Base-by-base conservation (phyloP, 345 rosid species). In the Ceriops zippeliana region DNA sequence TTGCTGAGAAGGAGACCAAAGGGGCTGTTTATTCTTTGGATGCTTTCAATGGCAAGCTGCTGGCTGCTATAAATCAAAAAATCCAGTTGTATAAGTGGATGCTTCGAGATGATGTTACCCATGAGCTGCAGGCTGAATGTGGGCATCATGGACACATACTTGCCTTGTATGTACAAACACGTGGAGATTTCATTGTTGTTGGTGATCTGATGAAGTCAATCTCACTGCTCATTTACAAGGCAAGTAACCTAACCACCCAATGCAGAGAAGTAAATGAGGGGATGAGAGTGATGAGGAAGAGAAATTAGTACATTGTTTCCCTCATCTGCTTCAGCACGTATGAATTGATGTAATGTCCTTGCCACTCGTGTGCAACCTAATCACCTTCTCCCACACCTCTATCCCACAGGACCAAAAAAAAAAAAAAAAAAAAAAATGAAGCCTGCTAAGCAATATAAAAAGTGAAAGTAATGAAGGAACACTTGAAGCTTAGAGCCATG, bases 191-290 rank as follows among this genome's bases (percentile, higher is more conserved):
- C 71, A 95, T 95, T 62, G 88, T 88, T 26, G 96, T 91, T 53
- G 96, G 99, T 70, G 99, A 95, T 76, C 79, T 91, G 83, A 88
- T 91, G 96, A 89, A 91, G 80, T 95, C 97, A 19, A 88, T 95
- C 73, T 86, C 97, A 64, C 69, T 95, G 80, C 78, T 95, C 70
- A 89, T 95, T 67, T 95, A 95, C 87, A 91, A 95, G 88, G 96
- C 79, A 79, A 80, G 68, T 70, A 35, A 1, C 16, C 10, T 15
- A 4, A 56, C 30, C 59, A 24, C 17, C 59, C 22, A 21, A n/a
- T 54, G 13, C 6, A 56, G 57, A 24, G 57, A 20, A 52, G 22
- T 19, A 52, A n/a, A 52, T 6, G 35, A 52, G n/a, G n/a, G 24
- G 9, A 52, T 24, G 57, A 52, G 57, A 52, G 26, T 52, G 24